A percentile compares a stretch with the other conserved stretches of the same genome.
Conservation (phyloP, 306 rosid species). For the Phaseolus lunatus region DNA sequence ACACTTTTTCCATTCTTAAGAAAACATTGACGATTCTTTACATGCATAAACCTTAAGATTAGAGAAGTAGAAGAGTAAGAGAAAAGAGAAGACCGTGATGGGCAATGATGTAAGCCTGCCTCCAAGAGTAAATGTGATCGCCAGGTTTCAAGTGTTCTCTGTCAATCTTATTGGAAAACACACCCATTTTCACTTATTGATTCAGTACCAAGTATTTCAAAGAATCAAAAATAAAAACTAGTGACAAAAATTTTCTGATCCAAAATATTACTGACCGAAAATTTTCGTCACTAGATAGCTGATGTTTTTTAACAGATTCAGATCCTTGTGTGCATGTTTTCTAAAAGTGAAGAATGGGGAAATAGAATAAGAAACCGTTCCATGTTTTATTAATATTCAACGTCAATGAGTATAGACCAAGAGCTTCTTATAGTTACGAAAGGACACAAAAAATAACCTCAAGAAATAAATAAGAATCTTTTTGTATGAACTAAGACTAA, state of each 20-base stretch:
- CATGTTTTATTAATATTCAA: neutral
- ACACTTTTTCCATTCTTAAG: neutral
- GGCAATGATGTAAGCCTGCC: slow-evolving; percentile 67
- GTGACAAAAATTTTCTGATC: no score
- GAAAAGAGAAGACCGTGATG: slow-evolving; percentile 66
- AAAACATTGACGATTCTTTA: neutral
- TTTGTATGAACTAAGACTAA: neutral
- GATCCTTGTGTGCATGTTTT: no score
- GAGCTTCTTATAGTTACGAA: neutral
- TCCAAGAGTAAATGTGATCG: slow-evolving; percentile 90
- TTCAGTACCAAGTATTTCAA: neutral
- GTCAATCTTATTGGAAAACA: slow-evolving; percentile 66
- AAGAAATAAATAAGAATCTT: neutral
- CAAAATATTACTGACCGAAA: no score
- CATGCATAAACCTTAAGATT: neutral
- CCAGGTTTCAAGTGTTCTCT: slow-evolving; percentile 62
- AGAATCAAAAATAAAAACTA: no score
- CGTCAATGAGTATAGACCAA: neutral
- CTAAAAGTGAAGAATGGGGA: no score
- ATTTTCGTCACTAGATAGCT: no score
- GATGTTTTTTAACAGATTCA: no score
- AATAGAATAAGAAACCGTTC: neutral
- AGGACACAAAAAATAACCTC: neutral
- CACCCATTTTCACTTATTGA: slow-evolving; percentile 55
- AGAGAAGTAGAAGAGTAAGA: neutral